Evolutionary conservation across 305 asterid species (phyloP).

Genomic region (Andrographis paniculata): DNA sequence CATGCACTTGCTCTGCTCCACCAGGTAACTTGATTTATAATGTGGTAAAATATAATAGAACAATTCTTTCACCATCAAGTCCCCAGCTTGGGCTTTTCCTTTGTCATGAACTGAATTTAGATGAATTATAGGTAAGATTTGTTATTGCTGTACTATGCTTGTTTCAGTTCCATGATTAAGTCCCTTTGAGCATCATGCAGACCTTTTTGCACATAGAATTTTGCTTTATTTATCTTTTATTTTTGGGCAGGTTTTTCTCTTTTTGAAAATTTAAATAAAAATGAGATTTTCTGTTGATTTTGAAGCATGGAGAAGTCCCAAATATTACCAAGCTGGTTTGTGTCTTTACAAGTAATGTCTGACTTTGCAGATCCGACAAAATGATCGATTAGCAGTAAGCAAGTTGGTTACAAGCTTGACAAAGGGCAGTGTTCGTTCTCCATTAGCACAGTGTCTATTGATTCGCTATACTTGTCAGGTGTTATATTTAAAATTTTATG

Average conservation of each 20-base stretch:
- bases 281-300: not conserved
- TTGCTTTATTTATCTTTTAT: not conserved
- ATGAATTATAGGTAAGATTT: not conserved
- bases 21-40: constrained; percentile 48
- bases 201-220: constrained; percentile 3
- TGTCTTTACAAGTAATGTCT: constrained; percentile 7
- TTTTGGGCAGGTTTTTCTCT: not conserved
- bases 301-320: constrained; percentile 3
- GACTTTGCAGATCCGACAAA: constrained; percentile 64
- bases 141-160: not conserved
- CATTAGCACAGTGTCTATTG: constrained; percentile 80
- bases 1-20: constrained; percentile 96
- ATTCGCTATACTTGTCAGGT: constrained; percentile 85
- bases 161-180: not conserved
- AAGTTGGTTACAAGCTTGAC: constrained; percentile 80
- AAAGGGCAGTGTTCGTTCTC: constrained; percentile 78
- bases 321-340: constrained; percentile 10
- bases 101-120: not conserved
- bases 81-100: not conserved
- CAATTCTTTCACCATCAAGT: not conserved
- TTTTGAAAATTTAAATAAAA: too few relatives aligned
- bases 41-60: constrained; percentile 2
- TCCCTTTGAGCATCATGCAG: not conserved
- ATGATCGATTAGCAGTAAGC: constrained; percentile 81
- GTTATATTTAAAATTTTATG: constrained; percentile 12